Conservation (phyloP, 805 yeast genomes). For the Candida boleticola region DNA sequence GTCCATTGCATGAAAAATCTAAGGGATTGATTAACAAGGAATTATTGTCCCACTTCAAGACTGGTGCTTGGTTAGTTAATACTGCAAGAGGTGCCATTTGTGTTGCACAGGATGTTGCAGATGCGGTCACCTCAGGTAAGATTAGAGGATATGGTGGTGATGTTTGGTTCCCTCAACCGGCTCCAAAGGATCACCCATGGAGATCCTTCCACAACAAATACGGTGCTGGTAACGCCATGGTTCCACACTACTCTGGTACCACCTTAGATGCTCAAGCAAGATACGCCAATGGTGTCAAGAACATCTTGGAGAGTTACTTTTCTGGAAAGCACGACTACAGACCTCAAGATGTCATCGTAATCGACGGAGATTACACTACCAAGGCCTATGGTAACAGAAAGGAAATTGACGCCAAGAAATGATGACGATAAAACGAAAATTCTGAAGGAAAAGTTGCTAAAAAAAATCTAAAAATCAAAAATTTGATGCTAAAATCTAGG, state of each 20-base stretch:
- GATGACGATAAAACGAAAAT: background rate
- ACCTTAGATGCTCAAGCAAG: constrained; percentile 77
- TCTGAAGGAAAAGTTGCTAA: background rate
- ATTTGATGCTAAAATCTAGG: too few relatives aligned
- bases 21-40: constrained; percentile 66
- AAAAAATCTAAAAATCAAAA: background rate
- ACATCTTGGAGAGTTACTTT: constrained; percentile 63
- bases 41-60: constrained; percentile 64
- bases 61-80: constrained; percentile 71
- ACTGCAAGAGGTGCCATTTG: constrained; percentile 84
- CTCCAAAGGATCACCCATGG: constrained; percentile 78
- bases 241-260: constrained; percentile 79
- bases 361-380: constrained; percentile 71
- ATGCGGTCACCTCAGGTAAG: constrained; percentile 65
- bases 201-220: constrained; percentile 60
- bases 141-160: constrained; percentile 82
- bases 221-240: constrained; percentile 82
- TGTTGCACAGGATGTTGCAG: constrained; percentile 71
- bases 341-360: constrained; percentile 73
- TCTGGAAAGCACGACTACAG: constrained; percentile 62
- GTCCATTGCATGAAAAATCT: constrained; percentile 73
- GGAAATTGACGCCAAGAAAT: constrained; percentile 2
- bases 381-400: constrained; percentile 61
- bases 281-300: constrained; percentile 67
- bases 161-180: constrained; percentile 85